Evolutionary conservation across 2,329 filamentous ascomycete genomes (phyloP).

Genomic region (Scytalidium sp.): DNA sequence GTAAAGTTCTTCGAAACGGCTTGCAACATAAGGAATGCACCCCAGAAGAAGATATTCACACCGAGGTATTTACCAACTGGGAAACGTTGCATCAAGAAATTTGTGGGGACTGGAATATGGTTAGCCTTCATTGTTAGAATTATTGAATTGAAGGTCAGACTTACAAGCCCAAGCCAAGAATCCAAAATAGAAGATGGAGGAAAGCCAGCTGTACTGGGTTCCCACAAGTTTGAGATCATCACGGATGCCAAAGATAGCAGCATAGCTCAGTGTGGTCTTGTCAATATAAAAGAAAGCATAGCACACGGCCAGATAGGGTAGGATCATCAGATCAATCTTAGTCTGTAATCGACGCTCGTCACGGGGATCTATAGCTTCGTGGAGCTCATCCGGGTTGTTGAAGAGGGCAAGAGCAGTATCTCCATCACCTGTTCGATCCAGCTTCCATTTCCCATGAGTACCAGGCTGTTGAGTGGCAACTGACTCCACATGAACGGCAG

Average conservation of each 20-base stretch:
- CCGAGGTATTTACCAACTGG: constrained; percentile 52
- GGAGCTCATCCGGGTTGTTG: constrained; percentile 41
- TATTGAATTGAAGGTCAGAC: too few species aligned
- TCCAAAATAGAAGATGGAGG: constrained; percentile 26
- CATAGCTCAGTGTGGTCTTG: constrained; percentile 52
- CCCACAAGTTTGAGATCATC: constrained; percentile 52
- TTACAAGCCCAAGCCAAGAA: constrained; percentile 30
- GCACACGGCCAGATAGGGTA: constrained; percentile 53
- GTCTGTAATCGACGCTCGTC: constrained; percentile 45
- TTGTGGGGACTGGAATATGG: too few species aligned
- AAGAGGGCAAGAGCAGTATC: constrained; percentile 51
- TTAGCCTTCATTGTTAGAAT: too few species aligned
- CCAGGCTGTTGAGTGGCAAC: constrained; percentile 19
- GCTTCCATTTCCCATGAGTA: constrained; percentile 11
- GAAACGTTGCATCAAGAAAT: constrained; percentile 47
- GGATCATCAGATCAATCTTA: constrained; percentile 57
- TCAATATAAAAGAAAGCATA: constrained; percentile 50
- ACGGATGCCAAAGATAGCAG: constrained; percentile 58
- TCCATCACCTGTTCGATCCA: constrained; percentile 32
- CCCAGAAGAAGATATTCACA: constrained; percentile 48
- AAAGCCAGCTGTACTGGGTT: constrained; percentile 51
- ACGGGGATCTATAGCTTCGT: constrained; percentile 40
- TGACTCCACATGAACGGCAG: constrained; percentile 25
- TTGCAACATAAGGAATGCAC: constrained; percentile 48
- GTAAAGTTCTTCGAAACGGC: constrained; percentile 48